Conservation (phyloP, 1,139 yeast species). For the Candida sanyaensis region DNA sequence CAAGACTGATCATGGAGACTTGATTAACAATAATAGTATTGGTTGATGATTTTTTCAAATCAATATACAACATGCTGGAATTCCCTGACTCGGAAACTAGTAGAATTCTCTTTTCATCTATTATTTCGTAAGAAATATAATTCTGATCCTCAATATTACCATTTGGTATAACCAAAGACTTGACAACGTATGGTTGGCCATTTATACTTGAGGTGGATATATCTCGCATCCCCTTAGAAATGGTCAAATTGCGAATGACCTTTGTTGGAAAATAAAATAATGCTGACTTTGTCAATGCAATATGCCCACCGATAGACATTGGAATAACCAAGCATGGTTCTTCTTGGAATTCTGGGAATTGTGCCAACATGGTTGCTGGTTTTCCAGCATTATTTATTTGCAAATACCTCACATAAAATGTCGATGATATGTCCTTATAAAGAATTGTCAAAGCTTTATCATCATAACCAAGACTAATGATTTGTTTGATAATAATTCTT, state of each 20-base stretch:
- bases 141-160: conserved; percentile 1
- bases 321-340: conserved; percentile 34
- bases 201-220: neutral
- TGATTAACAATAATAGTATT: conserved; percentile 17
- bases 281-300: conserved; percentile 30
- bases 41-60: conserved; percentile 10
- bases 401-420: conserved; percentile 34
- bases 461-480: conserved; percentile 16
- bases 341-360: conserved; percentile 36
- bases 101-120: conserved; percentile 30
- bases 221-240: conserved; percentile 13
- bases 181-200: conserved; percentile 6
- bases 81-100: conserved; percentile 34
- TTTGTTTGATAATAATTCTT: conserved; percentile 27
- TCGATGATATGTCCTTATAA: conserved; percentile 38
- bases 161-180: neutral
- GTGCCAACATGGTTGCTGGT: conserved; percentile 19
- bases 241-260: conserved; percentile 13
- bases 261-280: conserved; percentile 35
- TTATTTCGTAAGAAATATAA: conserved; percentile 17
- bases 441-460: conserved; percentile 26
- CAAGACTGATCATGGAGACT: conserved; percentile 30
- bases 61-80: conserved; percentile 28
- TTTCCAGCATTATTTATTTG: conserved; percentile 13
- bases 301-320: conserved; percentile 27